These are phyloP conservation scores for Vitis riparia DNA, from an alignment of 164 flowering plant species.

Conservation along the genomic window DNA sequence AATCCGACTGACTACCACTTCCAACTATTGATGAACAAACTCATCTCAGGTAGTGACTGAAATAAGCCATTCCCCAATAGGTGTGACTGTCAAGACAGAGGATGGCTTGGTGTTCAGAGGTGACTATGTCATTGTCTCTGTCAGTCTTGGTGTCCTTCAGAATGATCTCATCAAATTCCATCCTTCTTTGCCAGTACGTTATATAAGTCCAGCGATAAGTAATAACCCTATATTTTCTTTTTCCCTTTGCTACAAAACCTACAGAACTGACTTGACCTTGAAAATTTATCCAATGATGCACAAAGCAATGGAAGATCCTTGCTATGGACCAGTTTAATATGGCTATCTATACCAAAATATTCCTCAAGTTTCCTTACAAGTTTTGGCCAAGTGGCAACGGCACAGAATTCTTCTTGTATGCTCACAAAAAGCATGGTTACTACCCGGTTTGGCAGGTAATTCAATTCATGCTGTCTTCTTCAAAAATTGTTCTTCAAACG, in stretches of 20 bases:
- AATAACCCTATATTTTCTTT: neutral
- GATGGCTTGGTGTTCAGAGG: slow-evolving; percentile 76
- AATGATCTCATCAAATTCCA: slow-evolving; percentile 75
- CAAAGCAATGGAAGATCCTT: slow-evolving; percentile 82
- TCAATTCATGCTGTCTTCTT: neutral
- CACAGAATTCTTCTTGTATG: slow-evolving; percentile 87
- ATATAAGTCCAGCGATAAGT: slow-evolving; percentile 41
- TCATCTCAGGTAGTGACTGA: slow-evolving; percentile 66
- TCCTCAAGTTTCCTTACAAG: slow-evolving; percentile 77
- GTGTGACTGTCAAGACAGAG: slow-evolving; percentile 75
- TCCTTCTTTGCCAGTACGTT: slow-evolving; percentile 8
- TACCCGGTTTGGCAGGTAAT: slow-evolving; percentile 97
- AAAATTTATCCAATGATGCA: slow-evolving; percentile 6
- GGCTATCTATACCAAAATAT: slow-evolving; percentile 93
- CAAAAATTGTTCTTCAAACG: neutral
- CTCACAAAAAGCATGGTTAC: slow-evolving; percentile 88
- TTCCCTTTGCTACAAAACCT: no score
- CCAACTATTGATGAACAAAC: slow-evolving; percentile 15
- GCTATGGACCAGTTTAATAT: slow-evolving; percentile 75
- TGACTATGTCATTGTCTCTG: slow-evolving; percentile 74
- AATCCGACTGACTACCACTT: neutral
- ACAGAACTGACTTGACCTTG: no score
- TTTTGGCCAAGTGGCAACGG: slow-evolving; percentile 88
- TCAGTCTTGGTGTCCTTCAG: slow-evolving; percentile 90
- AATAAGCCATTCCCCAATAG: slow-evolving; percentile 73